Base-by-base conservation (phyloP, 1,139 yeast genomes). In the Scheffersomyces segobiensis region DNA sequence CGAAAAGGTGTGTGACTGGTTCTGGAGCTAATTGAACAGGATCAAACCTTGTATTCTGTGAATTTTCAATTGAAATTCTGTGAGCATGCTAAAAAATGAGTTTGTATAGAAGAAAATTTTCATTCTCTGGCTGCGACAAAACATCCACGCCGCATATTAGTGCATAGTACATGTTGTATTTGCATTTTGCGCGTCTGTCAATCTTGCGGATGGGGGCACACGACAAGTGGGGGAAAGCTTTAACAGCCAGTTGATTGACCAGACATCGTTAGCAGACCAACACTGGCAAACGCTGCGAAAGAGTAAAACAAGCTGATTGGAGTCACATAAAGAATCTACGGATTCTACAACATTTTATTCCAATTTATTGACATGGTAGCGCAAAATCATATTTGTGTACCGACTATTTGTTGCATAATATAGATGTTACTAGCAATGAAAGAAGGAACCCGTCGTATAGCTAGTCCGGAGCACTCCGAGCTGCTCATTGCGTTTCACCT, bases 31-130 rank as follows among this genome's bases (percentile, higher is more conserved):
- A 32, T 32, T 32, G 42, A 32, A 32, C 17, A 3, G 17, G 42
- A 32, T 14, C 17, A 32, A 32, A 32, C 42, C 42, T 17, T 32
- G 42, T 10, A 32, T 7, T 32, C 42, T 32, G 17, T 32, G 42
- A 32, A 32, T 32, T 32, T 32, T 32, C 42, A 32, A 32, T 32
- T 32, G 42, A 32, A 32, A 32, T 32, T 32, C 42, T 32, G 42
- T 3, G 42, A n/a, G 50, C 50, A 20, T 17, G 24, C 50, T 48
- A 48, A 48, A 48, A 48, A 14, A 14, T 5, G 50, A 48, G 50
- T 48, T 48, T 48, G 50, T 48, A 48, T 48, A 48, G 50, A 48
- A 48, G 50, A 48, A 48, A 48, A 48, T 20, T 48, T 48, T 48
- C 24, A 21, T 24, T 48, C 26, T 48, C 50, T 20, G 24, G 24